Evolutionary conservation across 495 filamentous ascomycete genomes (phyloP), one percentile per base, ranked within the genome.

Genomic region (Aspergillus affinis): DNA sequence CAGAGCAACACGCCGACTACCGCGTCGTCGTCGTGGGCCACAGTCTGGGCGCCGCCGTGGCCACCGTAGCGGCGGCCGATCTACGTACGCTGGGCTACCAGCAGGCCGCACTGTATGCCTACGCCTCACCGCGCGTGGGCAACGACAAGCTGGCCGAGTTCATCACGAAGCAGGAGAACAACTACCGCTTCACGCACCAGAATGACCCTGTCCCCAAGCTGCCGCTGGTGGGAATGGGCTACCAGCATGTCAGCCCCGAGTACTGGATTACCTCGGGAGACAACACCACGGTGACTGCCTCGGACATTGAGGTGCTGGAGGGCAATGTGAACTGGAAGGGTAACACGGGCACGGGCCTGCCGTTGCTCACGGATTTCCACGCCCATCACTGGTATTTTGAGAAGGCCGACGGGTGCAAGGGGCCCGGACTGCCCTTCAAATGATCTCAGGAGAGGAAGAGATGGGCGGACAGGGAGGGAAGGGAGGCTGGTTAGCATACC

Each of bases 141-240:
- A 84, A 84, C 64, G 48, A 61, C 1, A 71, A 73, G n/a, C 72
- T 88, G 61, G 81, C 77, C 58, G 62, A 74, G 41, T 84, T 76
- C 65, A 76, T 90, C 59, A 76, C 75, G 1, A 63, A 67, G n/a
- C 81, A 85, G 55, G 77, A 76, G 9, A 70, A 65, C 23, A 86
- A 84, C 65, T 88, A 74, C 69, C 85, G 88, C 62, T 78, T 88
- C 55, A 90, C 88, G 7, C 85, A 90, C 66, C 65, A 61, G 26
- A 73, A 84, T 64, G 88, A 91, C 72, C 84, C 84, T 1, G 80
- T 90, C 1, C 84, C 88, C 1, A 77, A 82, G 21, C 70, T 88
- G 27, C 86, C 88, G 1, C 79, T 85, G n/a, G 61, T 81, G 36
- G 4, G 73, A 20, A 61, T 83, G 60, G 81, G 81, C 30, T 90